These are phyloP conservation scores for Hydrangea macrophylla DNA, from an alignment of 148 eudicot species.

Conservation along the genomic window DNA sequence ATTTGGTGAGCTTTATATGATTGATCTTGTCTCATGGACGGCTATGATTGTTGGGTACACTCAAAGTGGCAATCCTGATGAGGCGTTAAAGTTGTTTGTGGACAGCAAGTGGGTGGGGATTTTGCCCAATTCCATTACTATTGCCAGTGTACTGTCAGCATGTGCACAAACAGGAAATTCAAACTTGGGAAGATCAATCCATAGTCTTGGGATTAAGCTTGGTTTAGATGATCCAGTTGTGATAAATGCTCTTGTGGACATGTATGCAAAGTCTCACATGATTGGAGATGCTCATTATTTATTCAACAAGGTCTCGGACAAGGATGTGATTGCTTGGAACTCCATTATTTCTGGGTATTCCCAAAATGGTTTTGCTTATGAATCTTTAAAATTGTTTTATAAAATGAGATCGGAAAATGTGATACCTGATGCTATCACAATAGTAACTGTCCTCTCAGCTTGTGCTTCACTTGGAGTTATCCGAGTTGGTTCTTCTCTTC, in stretches of 20 bases:
- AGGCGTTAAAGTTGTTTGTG: constrained; percentile 60
- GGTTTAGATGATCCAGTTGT: constrained; percentile 50
- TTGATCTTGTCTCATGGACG: constrained; percentile 75
- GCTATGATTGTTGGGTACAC: constrained; percentile 83
- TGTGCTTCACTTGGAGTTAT: constrained; percentile 57
- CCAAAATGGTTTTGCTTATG: constrained; percentile 47
- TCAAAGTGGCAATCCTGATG: constrained; percentile 46
- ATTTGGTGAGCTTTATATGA: constrained; percentile 35
- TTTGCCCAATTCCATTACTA: constrained; percentile 55
- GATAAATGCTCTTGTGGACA: constrained; percentile 68
- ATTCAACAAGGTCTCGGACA: constrained; percentile 44
- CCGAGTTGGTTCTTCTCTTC: constrained; percentile 57
- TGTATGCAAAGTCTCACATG: constrained; percentile 69
- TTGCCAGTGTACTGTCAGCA: constrained; percentile 70
- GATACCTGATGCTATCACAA: constrained; percentile 59
- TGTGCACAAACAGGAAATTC: constrained; percentile 50
- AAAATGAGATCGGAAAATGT: constrained; percentile 49
- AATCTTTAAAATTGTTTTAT: constrained; percentile 54
- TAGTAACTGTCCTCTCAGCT: constrained; percentile 59
- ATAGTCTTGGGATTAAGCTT: constrained; percentile 52
- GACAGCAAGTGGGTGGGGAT: constrained; percentile 35
- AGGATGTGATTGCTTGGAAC: constrained; percentile 72
- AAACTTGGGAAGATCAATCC: constrained; percentile 52
- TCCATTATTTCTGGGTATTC: constrained; percentile 70
- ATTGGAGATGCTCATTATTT: constrained; percentile 43